phyloP scores from a whole-genome alignment of 1,139 yeast species.

The Magnusiomyces fungicola region DNA sequence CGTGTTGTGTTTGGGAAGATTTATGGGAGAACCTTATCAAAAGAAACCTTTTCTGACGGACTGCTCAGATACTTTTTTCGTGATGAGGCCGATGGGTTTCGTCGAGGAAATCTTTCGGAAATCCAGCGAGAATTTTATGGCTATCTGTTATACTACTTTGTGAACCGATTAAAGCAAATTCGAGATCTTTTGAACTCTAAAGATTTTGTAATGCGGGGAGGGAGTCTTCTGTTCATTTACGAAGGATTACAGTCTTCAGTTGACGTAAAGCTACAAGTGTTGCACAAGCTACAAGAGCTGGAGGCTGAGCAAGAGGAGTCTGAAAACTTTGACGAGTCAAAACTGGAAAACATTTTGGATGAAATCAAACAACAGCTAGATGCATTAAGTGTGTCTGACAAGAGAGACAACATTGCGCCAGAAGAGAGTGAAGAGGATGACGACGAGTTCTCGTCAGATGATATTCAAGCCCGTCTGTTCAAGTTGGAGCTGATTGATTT shows the following conservation, averaged over 20 bases:
- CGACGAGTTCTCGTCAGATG: conserved; percentile 25
- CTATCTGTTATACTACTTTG: conserved; percentile 36
- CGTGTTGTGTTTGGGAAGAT: conserved; percentile 51
- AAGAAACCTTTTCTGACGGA: conserved; percentile 41
- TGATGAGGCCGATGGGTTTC: neutral
- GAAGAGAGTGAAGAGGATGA: conserved; percentile 26
- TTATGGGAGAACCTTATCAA: conserved; percentile 58
- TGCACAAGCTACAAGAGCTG: conserved; percentile 25
- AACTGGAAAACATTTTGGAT: conserved; percentile 18
- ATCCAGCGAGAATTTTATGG: neutral
- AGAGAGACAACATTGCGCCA: conserved; percentile 14
- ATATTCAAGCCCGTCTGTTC: conserved; percentile 35
- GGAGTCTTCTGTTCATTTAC: conserved; percentile 64
- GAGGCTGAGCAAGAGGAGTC: conserved; percentile 30
- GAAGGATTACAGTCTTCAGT: conserved; percentile 51
- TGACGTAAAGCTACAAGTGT: conserved; percentile 25
- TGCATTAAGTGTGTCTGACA: conserved; percentile 24
- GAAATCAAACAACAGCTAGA: conserved; percentile 25
- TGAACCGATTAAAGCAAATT: conserved; percentile 53
- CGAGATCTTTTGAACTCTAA: conserved; percentile 54
- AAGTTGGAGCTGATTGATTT: conserved; percentile 71
- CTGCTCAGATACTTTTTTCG: conserved; percentile 44
- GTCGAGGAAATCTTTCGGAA: neutral
- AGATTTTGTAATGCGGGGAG: conserved; percentile 64
- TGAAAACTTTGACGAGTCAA: no score